A percentile compares a stretch with the other conserved stretches of the same genome.
Conservation (phyloP, 2,329 filamentous ascomycete genomes). For the Cercospora berteroae region DNA sequence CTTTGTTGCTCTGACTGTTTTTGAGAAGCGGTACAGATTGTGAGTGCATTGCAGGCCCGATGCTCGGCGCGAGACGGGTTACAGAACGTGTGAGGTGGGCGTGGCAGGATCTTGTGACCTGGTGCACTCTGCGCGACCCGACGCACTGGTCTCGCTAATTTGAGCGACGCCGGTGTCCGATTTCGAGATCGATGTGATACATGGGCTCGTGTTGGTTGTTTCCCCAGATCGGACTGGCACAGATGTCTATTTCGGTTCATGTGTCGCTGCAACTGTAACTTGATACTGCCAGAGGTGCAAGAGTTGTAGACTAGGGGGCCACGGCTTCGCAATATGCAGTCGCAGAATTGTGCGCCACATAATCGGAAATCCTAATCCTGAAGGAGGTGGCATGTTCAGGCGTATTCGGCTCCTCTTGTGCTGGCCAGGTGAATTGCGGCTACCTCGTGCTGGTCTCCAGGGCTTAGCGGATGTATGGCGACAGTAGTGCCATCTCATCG, state of each 20-base stretch:
- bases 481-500: background rate
- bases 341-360: background rate
- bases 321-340: background rate
- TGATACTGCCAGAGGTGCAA: background rate
- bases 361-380: background rate
- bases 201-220: background rate
- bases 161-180: background rate
- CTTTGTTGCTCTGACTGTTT: background rate
- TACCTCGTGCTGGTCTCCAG: background rate
- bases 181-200: background rate
- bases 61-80: background rate
- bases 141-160: background rate
- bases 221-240: background rate
- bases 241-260: background rate
- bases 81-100: background rate
- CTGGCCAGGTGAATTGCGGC: background rate
- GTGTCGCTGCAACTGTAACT: background rate
- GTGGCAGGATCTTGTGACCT: background rate
- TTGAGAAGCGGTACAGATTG: background rate
- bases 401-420: slow-evolving; percentile 1
- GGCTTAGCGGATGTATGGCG: background rate
- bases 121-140: background rate
- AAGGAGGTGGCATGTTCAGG: background rate
- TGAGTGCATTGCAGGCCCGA: background rate
- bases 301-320: too few relatives aligned